These are phyloP conservation scores for Puccinia hordei DNA, from an alignment of 1,284 basidiomycete species.

Conservation along the genomic window DNA sequence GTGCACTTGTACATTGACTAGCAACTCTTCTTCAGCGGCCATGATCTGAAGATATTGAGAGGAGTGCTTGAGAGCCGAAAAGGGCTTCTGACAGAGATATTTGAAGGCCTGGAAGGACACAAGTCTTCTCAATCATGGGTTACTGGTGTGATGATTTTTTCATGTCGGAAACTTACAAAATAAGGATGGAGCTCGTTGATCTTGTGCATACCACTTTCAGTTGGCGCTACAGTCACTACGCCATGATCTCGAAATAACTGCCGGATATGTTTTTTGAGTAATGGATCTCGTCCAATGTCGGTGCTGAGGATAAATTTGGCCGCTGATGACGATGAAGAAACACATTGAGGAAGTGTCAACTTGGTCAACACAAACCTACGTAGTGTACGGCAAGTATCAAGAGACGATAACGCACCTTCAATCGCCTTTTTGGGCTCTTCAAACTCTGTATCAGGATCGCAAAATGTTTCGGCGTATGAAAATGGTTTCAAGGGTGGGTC, in stretches of 20 bases:
- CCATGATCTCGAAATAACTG: conserved; percentile 76
- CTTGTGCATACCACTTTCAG: conserved; percentile 84
- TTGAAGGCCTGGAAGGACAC: conserved; percentile 78
- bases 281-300: conserved; percentile 89
- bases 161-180: conserved; percentile 65
- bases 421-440: conserved; percentile 67
- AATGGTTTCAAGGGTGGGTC: conserved; percentile 72
- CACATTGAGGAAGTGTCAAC: background rate
- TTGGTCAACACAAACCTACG: background rate
- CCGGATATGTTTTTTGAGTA: conserved; percentile 78
- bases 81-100: conserved; percentile 81
- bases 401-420: conserved; percentile 54
- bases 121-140: conserved; percentile 2
- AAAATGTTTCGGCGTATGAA: conserved; percentile 75
- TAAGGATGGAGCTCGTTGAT: conserved; percentile 88
- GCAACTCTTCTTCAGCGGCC: conserved; percentile 81
- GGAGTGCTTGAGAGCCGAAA: conserved; percentile 70
- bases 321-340: conserved; percentile 57
- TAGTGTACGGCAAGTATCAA: background rate
- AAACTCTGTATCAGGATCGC: conserved; percentile 65
- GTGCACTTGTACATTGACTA: conserved; percentile 76
- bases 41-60: conserved; percentile 90
- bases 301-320: conserved; percentile 84
- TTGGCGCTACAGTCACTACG: conserved; percentile 79
- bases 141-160: background rate